Evolutionary conservation across 179 eudicot genomes (phyloP), one percentile per base, ranked within the genome.

Genomic region (Actinidia chinensis): DNA sequence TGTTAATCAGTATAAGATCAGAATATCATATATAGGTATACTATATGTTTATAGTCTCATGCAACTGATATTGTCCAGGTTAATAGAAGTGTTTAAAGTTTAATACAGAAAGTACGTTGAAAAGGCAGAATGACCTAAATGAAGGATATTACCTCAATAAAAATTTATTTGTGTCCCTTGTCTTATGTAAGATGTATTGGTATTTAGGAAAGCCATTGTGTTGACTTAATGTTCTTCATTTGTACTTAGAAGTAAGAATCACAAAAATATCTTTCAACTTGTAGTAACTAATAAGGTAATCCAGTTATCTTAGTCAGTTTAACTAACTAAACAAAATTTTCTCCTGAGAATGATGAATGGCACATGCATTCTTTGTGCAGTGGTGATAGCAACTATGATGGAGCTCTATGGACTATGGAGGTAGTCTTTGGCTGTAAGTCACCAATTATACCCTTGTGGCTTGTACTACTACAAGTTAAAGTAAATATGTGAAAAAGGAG

Each of bases 331-430:
- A 63, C 46, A 75, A 52, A 79, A 43, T 20, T n/a, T 61, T 23
- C 13, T 47, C 11, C 11, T 60, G n/a, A 74, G 71, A 59, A 79
- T 84, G 76, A 82, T 84, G 82, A 67, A 67, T 59, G 54, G 66
- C 83, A 79, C 77, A 76, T 82, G 81, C 43, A 79, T 52, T 63
- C 36, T 74, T 63, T 68, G 61, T 73, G 40, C 15, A 33, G 79
- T 73, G 68, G 58, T 61, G 56, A 56, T 78, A 71, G 73, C 20
- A 75, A 43, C 63, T 75, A 66, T 71, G 72, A 71, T 75, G 65
- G 47, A 74, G 79, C 50, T 81, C 25, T 63, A 52, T 48, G 47
- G 61, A 78, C n/a, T n/a, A n/a, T n/a, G n/a, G n/a, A n/a, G n/a
- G n/a, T n/a, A n/a, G n/a, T n/a, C n/a, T n/a, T n/a, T n/a, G n/a